Conservation (phyloP, 2,329 filamentous ascomycete genomes). For the Colletotrichum camelliae region DNA sequence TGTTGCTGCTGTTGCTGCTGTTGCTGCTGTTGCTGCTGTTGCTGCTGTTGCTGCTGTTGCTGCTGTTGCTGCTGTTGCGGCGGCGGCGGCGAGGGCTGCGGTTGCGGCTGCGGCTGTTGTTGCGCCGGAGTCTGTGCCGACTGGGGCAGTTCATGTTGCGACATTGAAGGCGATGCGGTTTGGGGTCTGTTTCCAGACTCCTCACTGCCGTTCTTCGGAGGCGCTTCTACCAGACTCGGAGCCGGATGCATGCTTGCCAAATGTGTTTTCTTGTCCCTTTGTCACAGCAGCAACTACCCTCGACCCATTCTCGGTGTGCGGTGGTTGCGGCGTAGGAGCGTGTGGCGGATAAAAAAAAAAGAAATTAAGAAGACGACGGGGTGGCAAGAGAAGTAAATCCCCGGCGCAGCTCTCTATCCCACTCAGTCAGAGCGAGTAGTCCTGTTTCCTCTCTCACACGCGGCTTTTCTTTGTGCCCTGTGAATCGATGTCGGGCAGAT, state of each 20-base stretch:
- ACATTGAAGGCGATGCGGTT: conserved; percentile 20
- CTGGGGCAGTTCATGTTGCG: conserved; percentile 18
- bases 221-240: conserved; percentile 40
- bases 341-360: not conserved
- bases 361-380: not conserved
- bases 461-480: conserved; percentile 6
- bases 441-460: conserved; percentile 1
- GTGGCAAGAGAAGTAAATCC: not conserved
- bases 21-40: conserved; percentile 24
- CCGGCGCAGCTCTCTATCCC: not conserved
- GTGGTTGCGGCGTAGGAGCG: not conserved
- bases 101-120: not conserved
- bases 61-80: conserved; percentile 26
- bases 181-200: conserved; percentile 24
- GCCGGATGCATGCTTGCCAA: conserved; percentile 42
- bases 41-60: conserved; percentile 22
- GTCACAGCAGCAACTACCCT: conserved; percentile 18
- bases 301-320: conserved; percentile 19
- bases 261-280: conserved; percentile 15
- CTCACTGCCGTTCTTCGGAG: conserved; percentile 28
- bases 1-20: conserved; percentile 19
- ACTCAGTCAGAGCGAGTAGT: not conserved
- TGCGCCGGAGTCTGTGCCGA: conserved; percentile 19
- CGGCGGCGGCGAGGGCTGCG: conserved; percentile 22
- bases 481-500: conserved; percentile 21